These are phyloP conservation scores for Geotrichum bryndzae DNA, from an alignment of 1,139 yeast genomes.

Conservation along the genomic window DNA sequence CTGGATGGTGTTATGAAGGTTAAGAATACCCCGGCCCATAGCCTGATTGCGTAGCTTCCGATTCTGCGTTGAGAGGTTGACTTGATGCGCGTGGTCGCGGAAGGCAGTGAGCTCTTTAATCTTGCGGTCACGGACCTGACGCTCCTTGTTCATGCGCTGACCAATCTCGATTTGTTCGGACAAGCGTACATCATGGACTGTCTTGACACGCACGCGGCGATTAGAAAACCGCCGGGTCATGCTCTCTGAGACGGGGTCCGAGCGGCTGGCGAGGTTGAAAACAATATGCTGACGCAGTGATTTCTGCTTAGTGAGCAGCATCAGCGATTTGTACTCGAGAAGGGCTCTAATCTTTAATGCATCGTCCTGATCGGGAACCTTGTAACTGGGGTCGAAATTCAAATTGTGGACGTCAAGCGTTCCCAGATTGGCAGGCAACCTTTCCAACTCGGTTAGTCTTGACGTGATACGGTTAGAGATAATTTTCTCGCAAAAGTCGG, in stretches of 20 bases:
- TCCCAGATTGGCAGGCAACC: conserved; percentile 69
- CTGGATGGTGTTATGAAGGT: conserved; percentile 66
- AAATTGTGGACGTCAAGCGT: conserved; percentile 45
- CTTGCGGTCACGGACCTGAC: conserved; percentile 35
- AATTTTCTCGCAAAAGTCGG: conserved; percentile 33
- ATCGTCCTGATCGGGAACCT: conserved; percentile 41
- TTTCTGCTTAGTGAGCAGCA: conserved; percentile 77
- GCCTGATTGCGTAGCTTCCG: conserved; percentile 19
- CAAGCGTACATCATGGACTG: conserved; percentile 53
- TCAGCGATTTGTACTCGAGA: conserved; percentile 75
- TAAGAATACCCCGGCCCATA: conserved; percentile 41
- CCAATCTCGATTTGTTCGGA: conserved; percentile 57
- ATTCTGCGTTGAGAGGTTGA: conserved; percentile 26
- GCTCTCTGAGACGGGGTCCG: conserved; percentile 31
- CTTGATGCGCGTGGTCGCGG: conserved; percentile 36
- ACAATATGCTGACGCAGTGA: conserved; percentile 70
- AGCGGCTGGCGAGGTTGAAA: conserved; percentile 48
- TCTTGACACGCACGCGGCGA: conserved; percentile 54
- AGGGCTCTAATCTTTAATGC: conserved; percentile 54
- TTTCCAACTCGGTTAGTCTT: conserved; percentile 70
- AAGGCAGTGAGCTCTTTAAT: conserved; percentile 37
- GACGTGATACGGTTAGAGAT: conserved; percentile 47
- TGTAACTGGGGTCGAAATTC: conserved; percentile 40
- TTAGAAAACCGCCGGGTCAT: conserved; percentile 35
- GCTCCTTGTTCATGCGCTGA: conserved; percentile 48